Percentiles rank a stretch among this genome's conserved stretches.
Evolutionary conservation across 352 stramenopile genomes (phyloP).

Genomic region (Globisporangium cystogenes): DNA sequence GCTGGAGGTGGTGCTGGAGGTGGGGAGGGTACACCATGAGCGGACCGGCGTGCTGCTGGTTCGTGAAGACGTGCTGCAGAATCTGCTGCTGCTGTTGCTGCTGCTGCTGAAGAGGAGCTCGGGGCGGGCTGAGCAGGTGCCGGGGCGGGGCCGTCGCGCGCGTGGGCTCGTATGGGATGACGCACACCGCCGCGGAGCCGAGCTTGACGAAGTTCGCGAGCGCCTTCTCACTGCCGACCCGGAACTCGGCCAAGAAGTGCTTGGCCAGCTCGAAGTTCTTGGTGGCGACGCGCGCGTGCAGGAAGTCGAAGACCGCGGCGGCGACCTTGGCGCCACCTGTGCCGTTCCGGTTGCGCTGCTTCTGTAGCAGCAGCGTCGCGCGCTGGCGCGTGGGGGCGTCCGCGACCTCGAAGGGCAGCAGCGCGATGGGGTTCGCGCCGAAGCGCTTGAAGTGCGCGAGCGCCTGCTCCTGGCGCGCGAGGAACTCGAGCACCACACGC

Average conservation of each 20-base stretch:
- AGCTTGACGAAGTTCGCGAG: constrained; percentile 22
- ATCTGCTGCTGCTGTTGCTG: too few relatives aligned
- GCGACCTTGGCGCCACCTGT: constrained; percentile 14
- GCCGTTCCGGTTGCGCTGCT: constrained; percentile 6
- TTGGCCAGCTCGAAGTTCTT: constrained; percentile 32
- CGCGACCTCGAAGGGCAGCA: constrained; percentile 26
- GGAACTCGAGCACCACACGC: constrained; percentile 46
- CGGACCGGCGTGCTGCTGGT: too few relatives aligned
- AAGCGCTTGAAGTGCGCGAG: constrained; percentile 30
- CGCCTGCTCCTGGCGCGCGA: constrained; percentile 41
- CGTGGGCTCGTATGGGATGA: constrained; percentile 30
- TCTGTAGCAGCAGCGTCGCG: constrained; percentile 23
- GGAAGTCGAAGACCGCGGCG: constrained; percentile 33
- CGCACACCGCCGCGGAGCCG: constrained; percentile 25
- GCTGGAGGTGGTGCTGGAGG: too few relatives aligned
- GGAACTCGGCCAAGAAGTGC: constrained; percentile 36
- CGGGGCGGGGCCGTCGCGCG: not conserved
- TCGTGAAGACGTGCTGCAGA: too few relatives aligned
- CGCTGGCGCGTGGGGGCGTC: constrained; percentile 1
- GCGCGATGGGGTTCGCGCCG: constrained; percentile 27
- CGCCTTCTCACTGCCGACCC: constrained; percentile 15
- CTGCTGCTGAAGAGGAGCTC: too few relatives aligned
- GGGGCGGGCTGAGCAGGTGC: too few relatives aligned
- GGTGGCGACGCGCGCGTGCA: constrained; percentile 28
- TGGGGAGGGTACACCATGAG: too few relatives aligned